Base-by-base conservation (phyloP, 2,329 filamentous ascomycete species). In the Pyrenochaeta sp. region DNA sequence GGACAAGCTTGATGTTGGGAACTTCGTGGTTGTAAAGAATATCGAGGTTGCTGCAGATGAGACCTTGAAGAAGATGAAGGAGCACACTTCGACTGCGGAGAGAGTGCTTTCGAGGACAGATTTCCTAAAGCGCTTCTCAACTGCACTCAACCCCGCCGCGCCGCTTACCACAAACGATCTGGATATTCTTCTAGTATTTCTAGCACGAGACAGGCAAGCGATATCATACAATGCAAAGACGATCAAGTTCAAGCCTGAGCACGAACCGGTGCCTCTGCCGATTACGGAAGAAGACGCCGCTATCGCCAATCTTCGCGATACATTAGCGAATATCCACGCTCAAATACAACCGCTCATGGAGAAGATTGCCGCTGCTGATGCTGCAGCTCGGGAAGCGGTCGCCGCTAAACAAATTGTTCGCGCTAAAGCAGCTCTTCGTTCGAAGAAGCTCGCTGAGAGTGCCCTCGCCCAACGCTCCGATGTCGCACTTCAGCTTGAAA, bases 241-340 rank as follows among this genome's bases (percentile, higher is more conserved):
- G 2, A 76, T 99, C 66, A 93, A 91, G 73, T 89, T 98, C 75
- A 90, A 86, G 67, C 47, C 68, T 5, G 64, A 70, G 47, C 71
- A 67, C 46, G 72, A 75, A 19, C 46, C 62, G 3, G 78, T 78
- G 0, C 74, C 84, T 0, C 80, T 82, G 2, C 77, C 82, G 1
- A 89, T 98, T 63, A 91, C 91, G 0, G 82, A 88, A 56, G 90
- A 96, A 68, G 95, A 99, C 78, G 81, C 83, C 4, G 90, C 91
- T 0, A 91, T 97, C 61, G 93, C 93, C 1, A 90, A 90, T 50
- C 83, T 99, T 15, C 88, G 90, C 60, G 85, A 88, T 22, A 88
- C 97, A 59, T 89, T 92, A 15, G 78, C 84, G 7, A 83, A 88
- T 0, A 84, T 98, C 39, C 85, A 84, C 50, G 80, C 80, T 9